These are phyloP conservation scores for Hypoxylon sp. DNA, from an alignment of 2,329 filamentous ascomycete genomes.

Conservation along the genomic window DNA sequence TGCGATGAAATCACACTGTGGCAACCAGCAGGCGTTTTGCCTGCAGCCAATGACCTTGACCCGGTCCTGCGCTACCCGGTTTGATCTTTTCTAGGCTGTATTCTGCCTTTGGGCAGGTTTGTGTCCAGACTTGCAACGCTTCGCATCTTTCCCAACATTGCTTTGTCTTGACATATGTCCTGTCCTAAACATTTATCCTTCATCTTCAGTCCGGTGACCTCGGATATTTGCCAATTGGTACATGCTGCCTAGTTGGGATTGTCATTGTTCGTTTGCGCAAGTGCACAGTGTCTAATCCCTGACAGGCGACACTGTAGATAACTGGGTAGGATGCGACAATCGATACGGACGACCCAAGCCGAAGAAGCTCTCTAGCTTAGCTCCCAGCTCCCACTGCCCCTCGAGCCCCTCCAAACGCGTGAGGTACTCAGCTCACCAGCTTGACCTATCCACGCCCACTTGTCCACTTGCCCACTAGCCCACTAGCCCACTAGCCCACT, in stretches of 20 bases:
- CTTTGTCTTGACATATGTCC: slow-evolving; percentile 13
- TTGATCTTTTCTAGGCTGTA: slow-evolving; percentile 27
- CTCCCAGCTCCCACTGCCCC: slow-evolving; percentile 27
- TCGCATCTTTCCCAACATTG: slow-evolving; percentile 25
- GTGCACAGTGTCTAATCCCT: slow-evolving; percentile 14
- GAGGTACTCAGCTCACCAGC: slow-evolving; percentile 23
- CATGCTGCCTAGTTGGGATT: not conserved
- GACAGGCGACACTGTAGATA: not conserved
- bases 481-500: slow-evolving; percentile 23
- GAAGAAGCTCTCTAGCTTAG: slow-evolving; percentile 37
- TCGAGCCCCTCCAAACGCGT: slow-evolving; percentile 37
- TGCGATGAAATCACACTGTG: slow-evolving; percentile 40
- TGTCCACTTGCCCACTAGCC: not conserved
- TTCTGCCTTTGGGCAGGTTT: slow-evolving; percentile 12
- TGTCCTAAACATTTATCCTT: slow-evolving; percentile 6
- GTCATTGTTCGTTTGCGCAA: not conserved
- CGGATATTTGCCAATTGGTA: slow-evolving; percentile 17
- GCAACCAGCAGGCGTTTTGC: slow-evolving; percentile 33
- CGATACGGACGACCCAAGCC: slow-evolving; percentile 14
- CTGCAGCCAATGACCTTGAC: slow-evolving; percentile 10
- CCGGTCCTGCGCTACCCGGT: slow-evolving; percentile 25
- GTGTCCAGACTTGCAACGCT: slow-evolving; percentile 20
- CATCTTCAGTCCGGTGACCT: slow-evolving; percentile 14
- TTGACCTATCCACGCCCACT: not conserved
- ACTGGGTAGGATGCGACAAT: slow-evolving; percentile 7